A percentile compares a stretch with the other conserved stretches of the same genome.
These are phyloP conservation scores for Pulchroboletus neoregius DNA, from an alignment of 1,284 basidiomycete species.

Conservation along the genomic window DNA sequence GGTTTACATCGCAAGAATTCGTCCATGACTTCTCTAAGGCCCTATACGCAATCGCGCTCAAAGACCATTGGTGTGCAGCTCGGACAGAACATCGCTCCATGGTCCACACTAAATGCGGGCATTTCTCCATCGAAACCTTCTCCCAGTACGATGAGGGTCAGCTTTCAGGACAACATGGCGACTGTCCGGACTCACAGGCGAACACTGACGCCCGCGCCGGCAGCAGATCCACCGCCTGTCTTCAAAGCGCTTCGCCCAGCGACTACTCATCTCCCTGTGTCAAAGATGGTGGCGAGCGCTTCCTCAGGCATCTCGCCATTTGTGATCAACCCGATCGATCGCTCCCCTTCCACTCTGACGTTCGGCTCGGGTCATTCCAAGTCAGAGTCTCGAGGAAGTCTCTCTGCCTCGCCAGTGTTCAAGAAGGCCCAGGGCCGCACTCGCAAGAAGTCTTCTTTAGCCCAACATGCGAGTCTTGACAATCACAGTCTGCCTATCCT, in stretches of 20 bases:
- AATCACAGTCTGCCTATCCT: slow-evolving; percentile 40
- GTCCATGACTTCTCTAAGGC: slow-evolving; percentile 55
- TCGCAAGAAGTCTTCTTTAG: slow-evolving; percentile 39
- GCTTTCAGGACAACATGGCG: slow-evolving; percentile 12
- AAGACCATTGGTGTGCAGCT: slow-evolving; percentile 33
- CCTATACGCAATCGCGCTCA: slow-evolving; percentile 51
- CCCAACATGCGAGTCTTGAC: slow-evolving; percentile 17
- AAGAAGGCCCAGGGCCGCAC: slow-evolving; percentile 38
- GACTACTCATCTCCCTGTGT: slow-evolving; percentile 23
- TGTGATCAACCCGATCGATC: slow-evolving; percentile 18
- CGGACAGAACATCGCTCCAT: slow-evolving; percentile 62
- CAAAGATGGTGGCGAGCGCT: slow-evolving; percentile 12
- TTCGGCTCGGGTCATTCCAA: slow-evolving; percentile 45
- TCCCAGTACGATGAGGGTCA: slow-evolving; percentile 11
- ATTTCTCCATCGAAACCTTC: slow-evolving; percentile 45
- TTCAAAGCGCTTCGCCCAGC: slow-evolving; percentile 60
- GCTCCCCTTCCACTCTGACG: slow-evolving; percentile 42
- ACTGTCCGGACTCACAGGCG: slow-evolving; percentile 44
- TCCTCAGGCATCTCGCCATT: slow-evolving; percentile 17
- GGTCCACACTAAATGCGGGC: slow-evolving; percentile 48
- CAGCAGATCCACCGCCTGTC: slow-evolving; percentile 45
- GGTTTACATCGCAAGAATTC: slow-evolving; percentile 38
- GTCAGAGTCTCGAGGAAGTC: slow-evolving; percentile 30
- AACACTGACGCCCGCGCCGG: slow-evolving; percentile 52
- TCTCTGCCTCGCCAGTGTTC: slow-evolving; percentile 47